phyloP scores from a whole-genome alignment of 371 early-diverging fungal species.

The Mycotypha africana region DNA sequence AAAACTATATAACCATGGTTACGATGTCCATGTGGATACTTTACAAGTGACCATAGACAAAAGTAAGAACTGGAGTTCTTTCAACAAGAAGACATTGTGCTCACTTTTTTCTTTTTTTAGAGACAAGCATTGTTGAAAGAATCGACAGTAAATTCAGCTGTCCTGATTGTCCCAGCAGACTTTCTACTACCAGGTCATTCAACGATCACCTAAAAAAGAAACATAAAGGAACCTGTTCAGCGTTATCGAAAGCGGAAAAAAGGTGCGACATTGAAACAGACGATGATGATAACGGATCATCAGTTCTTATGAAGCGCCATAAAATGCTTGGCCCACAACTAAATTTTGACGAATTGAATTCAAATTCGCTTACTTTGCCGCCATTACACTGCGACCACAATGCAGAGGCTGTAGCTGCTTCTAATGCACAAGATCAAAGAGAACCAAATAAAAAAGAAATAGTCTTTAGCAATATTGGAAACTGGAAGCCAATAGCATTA shows the following conservation, averaged over 20 bases:
- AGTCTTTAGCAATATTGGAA: slow-evolving; percentile 6
- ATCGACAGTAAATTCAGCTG: slow-evolving; percentile 8
- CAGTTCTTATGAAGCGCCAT: slow-evolving; percentile 2
- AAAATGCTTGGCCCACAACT: no score
- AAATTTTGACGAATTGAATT: neutral
- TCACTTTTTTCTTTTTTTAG: slow-evolving; percentile 2
- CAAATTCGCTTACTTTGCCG: neutral
- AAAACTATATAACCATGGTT: slow-evolving; percentile 6
- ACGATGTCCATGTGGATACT: slow-evolving; percentile 1
- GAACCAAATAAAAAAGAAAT: neutral
- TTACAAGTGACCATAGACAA: slow-evolving; percentile 3
- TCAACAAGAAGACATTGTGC: slow-evolving; percentile 2
- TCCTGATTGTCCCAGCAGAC: slow-evolving; percentile 6
- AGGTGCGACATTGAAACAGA: slow-evolving; percentile 1
- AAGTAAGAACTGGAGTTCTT: slow-evolving; percentile 5
- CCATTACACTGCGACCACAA: neutral
- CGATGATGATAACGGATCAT: slow-evolving; percentile 1
- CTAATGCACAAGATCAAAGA: slow-evolving; percentile 1
- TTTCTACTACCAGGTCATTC: slow-evolving; percentile 5
- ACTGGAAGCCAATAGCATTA: slow-evolving; percentile 1
- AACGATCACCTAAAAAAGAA: slow-evolving; percentile 7
- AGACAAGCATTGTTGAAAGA: neutral
- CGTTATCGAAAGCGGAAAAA: neutral
- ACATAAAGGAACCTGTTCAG: slow-evolving; percentile 1
- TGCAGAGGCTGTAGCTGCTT: neutral